These are phyloP conservation scores for Acer campestre DNA, from an alignment of 345 rosid genomes.

Conservation along the genomic window DNA sequence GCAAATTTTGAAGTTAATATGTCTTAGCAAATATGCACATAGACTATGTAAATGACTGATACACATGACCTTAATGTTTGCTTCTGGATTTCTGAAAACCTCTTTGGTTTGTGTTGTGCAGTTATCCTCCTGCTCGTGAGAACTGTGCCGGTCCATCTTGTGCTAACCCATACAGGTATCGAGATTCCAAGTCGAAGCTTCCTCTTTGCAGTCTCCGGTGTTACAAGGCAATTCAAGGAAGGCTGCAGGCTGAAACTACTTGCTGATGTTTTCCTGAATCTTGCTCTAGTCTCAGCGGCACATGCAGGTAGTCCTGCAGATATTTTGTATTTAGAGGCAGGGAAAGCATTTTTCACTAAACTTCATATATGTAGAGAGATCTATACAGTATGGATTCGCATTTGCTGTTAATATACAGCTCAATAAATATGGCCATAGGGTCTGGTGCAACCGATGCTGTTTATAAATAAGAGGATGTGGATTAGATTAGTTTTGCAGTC, in stretches of 20 bases:
- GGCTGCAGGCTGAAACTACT: conserved; percentile 26
- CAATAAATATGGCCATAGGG: neutral
- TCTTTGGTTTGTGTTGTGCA: conserved; percentile 30
- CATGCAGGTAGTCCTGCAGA: conserved; percentile 20
- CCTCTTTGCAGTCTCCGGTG: conserved; percentile 95
- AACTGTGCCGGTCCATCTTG: conserved; percentile 84
- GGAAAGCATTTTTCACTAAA: conserved; percentile 1
- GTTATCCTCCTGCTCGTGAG: conserved; percentile 94
- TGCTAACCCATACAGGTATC: conserved; percentile 73
- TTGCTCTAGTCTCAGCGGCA: neutral
- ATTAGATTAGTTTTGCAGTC: neutral
- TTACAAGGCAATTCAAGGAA: conserved; percentile 77
- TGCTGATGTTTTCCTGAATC: conserved; percentile 26
- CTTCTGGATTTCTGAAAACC: conserved; percentile 7
- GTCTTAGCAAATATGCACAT: neutral
- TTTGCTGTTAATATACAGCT: neutral
- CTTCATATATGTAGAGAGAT: conserved; percentile 10
- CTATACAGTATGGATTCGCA: neutral
- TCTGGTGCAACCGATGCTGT: neutral
- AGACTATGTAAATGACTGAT: neutral
- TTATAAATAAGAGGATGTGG: conserved; percentile 2
- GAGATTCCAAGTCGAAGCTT: conserved; percentile 82
- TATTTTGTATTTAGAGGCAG: conserved; percentile 12
- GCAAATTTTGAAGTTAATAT: neutral
- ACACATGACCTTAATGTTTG: neutral